phyloP scores from a whole-genome alignment of 1,139 yeast species.

The Kluyveromyces sp. region DNA sequence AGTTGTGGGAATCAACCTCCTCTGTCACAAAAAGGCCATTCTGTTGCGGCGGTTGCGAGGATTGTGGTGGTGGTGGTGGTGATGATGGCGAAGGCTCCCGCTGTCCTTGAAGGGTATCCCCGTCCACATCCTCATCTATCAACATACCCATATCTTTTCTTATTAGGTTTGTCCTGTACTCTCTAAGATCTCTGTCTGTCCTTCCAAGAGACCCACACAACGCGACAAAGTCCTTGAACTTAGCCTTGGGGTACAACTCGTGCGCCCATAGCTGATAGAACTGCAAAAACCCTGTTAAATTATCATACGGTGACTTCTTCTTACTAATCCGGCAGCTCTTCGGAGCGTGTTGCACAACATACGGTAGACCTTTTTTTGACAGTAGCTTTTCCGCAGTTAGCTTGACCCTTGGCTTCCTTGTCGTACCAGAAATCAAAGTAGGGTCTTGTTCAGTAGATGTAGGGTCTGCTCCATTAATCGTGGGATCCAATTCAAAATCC shows the following conservation, averaged over 20 bases:
- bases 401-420: constrained; percentile 27
- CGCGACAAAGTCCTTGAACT: constrained; percentile 50
- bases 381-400: constrained; percentile 45
- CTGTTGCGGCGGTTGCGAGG: background rate
- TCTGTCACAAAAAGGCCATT: background rate
- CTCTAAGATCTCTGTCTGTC: constrained; percentile 20
- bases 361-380: constrained; percentile 42
- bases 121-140: background rate
- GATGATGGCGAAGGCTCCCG: no score
- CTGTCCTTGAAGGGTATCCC: background rate
- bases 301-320: constrained; percentile 34
- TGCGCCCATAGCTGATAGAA: constrained; percentile 86
- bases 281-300: constrained; percentile 44
- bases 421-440: constrained; percentile 10
- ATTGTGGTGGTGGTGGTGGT: no score
- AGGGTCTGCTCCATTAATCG: constrained; percentile 5
- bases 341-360: constrained; percentile 37
- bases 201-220: constrained; percentile 26
- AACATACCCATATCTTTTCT: constrained; percentile 20
- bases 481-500: constrained; percentile 7
- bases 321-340: constrained; percentile 37
- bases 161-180: constrained; percentile 22
- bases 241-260: constrained; percentile 69
- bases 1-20: background rate
- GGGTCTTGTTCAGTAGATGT: constrained; percentile 7